Base-by-base conservation (phyloP, 148 eudicot genomes). In the Simmondsia chinensis region DNA sequence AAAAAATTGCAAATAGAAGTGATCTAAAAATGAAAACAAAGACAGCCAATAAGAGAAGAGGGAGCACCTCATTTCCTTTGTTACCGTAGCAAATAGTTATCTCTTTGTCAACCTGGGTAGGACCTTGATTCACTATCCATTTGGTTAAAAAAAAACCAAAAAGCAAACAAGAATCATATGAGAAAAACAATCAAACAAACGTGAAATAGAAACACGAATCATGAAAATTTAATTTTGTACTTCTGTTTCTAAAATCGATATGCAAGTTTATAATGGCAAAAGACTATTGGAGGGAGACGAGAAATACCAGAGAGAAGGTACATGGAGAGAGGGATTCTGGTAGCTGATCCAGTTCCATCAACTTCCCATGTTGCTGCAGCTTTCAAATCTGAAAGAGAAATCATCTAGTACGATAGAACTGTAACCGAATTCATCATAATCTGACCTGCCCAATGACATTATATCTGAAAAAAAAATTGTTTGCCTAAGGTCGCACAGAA, bases 51-150 rank as follows among this genome's bases (percentile, higher is more conserved):
- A 54, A 54, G 21, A 52, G n/a, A n/a, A n/a, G n/a, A n/a, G n/a
- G n/a, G n/a, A 38, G 23, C 76, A 91, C 97, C 97, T 91, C 97
- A 56, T 91, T 91, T 48, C 97, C 97, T 76, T 91, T 91, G 79
- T 72, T 61, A 23, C 97, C 97, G 46, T 91, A 91, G 70, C 94
- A 85, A 35, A 91, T 91, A 9, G 86, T 62, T 52, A 91, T 82
- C 75, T 91, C 95, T 50, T 74, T 58, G 63, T 50, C 79, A 10
- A 51, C 48, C 47, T 56, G 44, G 20, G 61, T 43, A 31, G 46
- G 45, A 56, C 56, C 60, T 59, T 71, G 51, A 16, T 73, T 77
- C 48, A 65, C 93, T 75, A 26, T 39, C 33, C 53, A 62, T 37
- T 26, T 9, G 50, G 39, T n/a, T 22, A 45, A 57, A 56, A 54